These are phyloP conservation scores for Mycena leptocephala DNA, from an alignment of 768 basidiomycete genomes.

Conservation along the genomic window DNA sequence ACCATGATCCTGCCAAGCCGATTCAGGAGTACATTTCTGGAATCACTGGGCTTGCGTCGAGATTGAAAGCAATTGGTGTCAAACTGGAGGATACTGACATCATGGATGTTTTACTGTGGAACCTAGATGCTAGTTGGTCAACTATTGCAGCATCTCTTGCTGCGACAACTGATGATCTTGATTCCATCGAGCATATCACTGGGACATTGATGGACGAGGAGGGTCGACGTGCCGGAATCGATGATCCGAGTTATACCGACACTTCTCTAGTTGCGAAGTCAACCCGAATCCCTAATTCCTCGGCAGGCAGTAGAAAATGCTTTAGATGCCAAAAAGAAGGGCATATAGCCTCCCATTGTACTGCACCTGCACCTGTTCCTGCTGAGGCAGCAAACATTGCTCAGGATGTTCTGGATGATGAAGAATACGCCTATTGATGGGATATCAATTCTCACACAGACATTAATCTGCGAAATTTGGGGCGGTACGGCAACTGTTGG, in stretches of 20 bases:
- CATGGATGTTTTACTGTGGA: not conserved
- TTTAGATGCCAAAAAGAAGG: slow-evolving; percentile 11
- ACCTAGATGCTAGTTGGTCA: no score
- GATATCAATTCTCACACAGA: not conserved
- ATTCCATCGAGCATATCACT: no score
- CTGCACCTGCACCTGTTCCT: slow-evolving; percentile 1
- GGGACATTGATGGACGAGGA: not conserved
- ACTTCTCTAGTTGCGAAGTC: not conserved
- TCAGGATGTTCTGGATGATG: not conserved
- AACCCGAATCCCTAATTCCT: not conserved
- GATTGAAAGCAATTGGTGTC: not conserved
- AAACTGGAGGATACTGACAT: not conserved
- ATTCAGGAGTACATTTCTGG: no score
- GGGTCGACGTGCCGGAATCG: not conserved
- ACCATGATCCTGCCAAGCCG: not conserved
- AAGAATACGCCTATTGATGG: not conserved
- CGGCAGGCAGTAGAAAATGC: not conserved
- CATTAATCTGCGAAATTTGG: not conserved
- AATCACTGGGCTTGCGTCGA: not conserved
- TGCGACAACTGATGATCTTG: not conserved
- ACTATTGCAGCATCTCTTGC: not conserved
- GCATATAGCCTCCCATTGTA: slow-evolving; percentile 8
- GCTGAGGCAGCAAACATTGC: not conserved
- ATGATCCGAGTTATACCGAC: no score
- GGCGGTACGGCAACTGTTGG: not conserved